Base-by-base conservation (phyloP, 2,329 filamentous ascomycete genomes). In the Cordyceps cateniannulata region DNA sequence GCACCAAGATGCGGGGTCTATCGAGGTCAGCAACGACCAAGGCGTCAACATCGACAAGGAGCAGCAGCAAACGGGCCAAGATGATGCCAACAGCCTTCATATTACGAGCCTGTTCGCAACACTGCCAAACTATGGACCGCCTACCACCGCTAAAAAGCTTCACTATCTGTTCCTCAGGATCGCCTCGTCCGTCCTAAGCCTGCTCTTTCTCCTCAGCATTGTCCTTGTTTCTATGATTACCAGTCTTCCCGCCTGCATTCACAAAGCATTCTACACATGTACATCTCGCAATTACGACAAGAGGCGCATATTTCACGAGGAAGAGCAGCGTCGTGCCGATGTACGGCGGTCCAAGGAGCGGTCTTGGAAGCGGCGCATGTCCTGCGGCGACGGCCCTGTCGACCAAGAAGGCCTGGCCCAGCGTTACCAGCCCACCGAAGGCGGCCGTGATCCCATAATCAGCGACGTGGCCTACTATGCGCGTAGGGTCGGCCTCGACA, bases 381-480 rank as follows among this genome's bases (percentile, higher is more conserved):
- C 77, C 24, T 67, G 42, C 16, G 32, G 66, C 18, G 65, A 71
- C 8, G 70, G 73, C 4, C 72, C 78, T 5, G 27, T 60, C 25
- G 79, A 81, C 38, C 74, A 70, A 65, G 77, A 72, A 69, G 78
- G 64, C 69, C 76, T 56, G 9, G 71, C 74, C 12, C 79, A 84
- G 9, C 82, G 85, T n/a, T 96, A 84, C 65, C 73, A 85, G 1
- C 90, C 91, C 0, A 85, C 88, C 2, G 91, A 95, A 73, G 91
- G 91, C 18, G 92, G 92, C 0, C 84, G 82, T 7, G 93, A 97
- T 71, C 87, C 84, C 3, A 76, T 97, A 8, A 75, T 90, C 8
- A 91, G 89, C 68, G 89, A 97, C 67, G 84, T 93, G 22, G 82
- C 82, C 3, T 95, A 97, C 70, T 97, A 98, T 70, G 93, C 93